Evolutionary conservation across 805 yeast genomes (phyloP), one percentile per base, ranked within the genome.

Genomic region (Yarrowia sp.): DNA sequence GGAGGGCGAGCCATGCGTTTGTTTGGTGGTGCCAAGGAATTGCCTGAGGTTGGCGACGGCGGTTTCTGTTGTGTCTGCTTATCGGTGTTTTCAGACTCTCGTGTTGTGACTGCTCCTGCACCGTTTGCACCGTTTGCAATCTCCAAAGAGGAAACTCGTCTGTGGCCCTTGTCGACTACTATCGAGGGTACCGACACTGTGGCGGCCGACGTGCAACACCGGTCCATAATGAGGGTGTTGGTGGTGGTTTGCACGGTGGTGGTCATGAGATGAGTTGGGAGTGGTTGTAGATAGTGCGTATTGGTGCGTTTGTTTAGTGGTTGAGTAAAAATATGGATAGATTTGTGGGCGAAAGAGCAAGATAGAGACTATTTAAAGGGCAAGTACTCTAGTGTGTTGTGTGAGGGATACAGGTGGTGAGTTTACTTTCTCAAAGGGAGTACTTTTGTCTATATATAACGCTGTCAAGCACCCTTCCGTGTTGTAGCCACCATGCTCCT

Each of bases 1-100:
- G 49, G 51, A 1, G 63, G 63, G 2, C 63, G 38, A 28, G 63
- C 49, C 63, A 43, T 41, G 14, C 63, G 46, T n/a, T 54, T 54
- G 21, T 30, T 35, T 8, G 61, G 61, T 11, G 46, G 46, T 3
- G 46, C 36, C 36, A 48, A 26, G 17, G 54, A 30, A 24, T 32
- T 48, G 17, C 36, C 51, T 8, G 51, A 10, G 6, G 41, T 33
- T 10, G 58, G 38, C 17, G 61, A 38, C 24, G 33, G 35, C 14
- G 46, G 22, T 14, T 38, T 54, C 26, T 4, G 30, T 26, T 6
- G 33, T n/a, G 28, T 49, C 17, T n/a, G 17, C 9, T 35, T 51
- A 11, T 22, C 41, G 10, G 21, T 10, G 26, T 32, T 21, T 48
- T 32, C 38, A 2, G 33, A 11, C 14, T 21, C 21, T 24, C 32